Percentiles rank a stretch among this genome's conserved stretches.
Conservation (phyloP, 2,329 filamentous ascomycete genomes). For the Fonsecaea pedrosoi region DNA sequence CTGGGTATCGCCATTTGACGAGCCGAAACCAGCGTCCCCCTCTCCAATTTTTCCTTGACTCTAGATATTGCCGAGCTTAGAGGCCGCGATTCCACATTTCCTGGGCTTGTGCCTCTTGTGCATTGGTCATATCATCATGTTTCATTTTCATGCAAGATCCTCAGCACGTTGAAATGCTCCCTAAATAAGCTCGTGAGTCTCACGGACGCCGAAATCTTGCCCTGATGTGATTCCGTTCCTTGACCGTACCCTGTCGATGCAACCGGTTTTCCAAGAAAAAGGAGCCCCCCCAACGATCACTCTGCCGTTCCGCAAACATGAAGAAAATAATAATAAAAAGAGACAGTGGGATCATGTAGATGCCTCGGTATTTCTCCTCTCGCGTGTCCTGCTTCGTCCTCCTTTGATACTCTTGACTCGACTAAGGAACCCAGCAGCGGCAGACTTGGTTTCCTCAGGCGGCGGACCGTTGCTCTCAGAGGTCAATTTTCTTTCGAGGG, state of each 20-base stretch:
- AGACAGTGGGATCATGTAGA: constrained; percentile 12
- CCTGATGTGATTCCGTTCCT: background rate
- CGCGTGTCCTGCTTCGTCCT: constrained; percentile 60
- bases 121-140: constrained; percentile 8
- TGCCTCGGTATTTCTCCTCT: constrained; percentile 44
- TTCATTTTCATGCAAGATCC: constrained; percentile 6
- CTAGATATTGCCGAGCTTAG: background rate
- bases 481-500: constrained; percentile 70
- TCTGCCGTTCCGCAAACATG: background rate
- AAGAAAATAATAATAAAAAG: background rate
- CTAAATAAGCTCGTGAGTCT: constrained; percentile 2
- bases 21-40: background rate
- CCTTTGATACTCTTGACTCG: constrained; percentile 83
- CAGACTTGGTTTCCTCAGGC: constrained; percentile 53
- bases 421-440: constrained; percentile 71
- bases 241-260: background rate
- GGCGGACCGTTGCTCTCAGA: constrained; percentile 54
- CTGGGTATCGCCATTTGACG: background rate
- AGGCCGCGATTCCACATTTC: background rate
- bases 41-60: background rate
- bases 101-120: background rate
- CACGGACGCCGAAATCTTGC: background rate
- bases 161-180: constrained; percentile 1
- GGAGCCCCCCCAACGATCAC: background rate
- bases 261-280: constrained; percentile 2